Conservation (phyloP, 768 basidiomycete species). For the Russula emetica region DNA sequence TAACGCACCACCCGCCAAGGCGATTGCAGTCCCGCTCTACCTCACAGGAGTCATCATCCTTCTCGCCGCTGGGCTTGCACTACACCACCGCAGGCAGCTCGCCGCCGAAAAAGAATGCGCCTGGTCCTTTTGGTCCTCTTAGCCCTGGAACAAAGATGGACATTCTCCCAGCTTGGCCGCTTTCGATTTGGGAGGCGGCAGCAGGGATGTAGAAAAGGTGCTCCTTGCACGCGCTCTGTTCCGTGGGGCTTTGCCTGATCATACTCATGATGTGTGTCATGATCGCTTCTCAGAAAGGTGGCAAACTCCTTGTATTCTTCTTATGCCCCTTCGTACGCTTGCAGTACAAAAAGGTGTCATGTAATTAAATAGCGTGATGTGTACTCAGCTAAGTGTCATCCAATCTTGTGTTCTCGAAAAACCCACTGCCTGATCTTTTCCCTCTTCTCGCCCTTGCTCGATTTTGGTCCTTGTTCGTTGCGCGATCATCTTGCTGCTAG, state of each 20-base stretch:
- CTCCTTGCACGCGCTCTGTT: constrained; percentile 13
- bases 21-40: constrained; percentile 36
- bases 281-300: neutral
- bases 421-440: too few relatives aligned
- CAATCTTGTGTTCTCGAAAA: too few relatives aligned
- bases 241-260: neutral
- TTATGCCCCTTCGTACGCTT: neutral
- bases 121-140: too few relatives aligned
- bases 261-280: neutral
- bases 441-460: too few relatives aligned
- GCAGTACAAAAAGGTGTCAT: too few relatives aligned
- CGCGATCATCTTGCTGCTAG: too few relatives aligned
- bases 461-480: too few relatives aligned
- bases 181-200: neutral
- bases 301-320: neutral
- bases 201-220: constrained; percentile 23
- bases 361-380: too few relatives aligned
- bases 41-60: constrained; percentile 34
- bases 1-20: constrained; percentile 32
- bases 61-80: constrained; percentile 29
- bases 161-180: neutral
- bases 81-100: constrained; percentile 33
- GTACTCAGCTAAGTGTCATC: too few relatives aligned
- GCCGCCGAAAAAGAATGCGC: constrained; percentile 22
- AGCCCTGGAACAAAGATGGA: neutral